Base-by-base conservation (phyloP, 2,329 filamentous ascomycete genomes). In the Colletotrichum ledebouriae region DNA sequence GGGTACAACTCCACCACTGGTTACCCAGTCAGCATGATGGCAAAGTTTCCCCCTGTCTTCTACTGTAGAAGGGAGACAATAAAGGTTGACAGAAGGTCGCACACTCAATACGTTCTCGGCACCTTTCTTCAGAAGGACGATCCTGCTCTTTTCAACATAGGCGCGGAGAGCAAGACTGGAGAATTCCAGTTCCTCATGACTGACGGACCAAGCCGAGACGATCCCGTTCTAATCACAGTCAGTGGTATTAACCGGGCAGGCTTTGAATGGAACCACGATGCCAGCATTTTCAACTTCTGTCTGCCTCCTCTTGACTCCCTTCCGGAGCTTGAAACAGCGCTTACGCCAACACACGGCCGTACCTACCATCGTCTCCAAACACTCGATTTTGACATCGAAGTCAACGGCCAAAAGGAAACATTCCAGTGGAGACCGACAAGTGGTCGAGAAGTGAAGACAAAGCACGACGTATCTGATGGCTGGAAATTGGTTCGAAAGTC, bases 351-450 rank as follows among this genome's bases (percentile, higher is more conserved):
- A 46, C 12, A 46, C n/a, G 17, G n/a, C 12, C 42, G 7, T 11
- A 46, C n/a, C 3, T 12, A 46, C 12, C 49, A 29, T n/a, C 29
- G 4, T 13, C n/a, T n/a, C 37, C 33, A 1, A 4, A n/a, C 1
- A 17, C 22, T 55, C 17, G 10, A 13, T 12, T 59, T 59, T 44
- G 15, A 39, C 3, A 39, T 59, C 29, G 22, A 37, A 17, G 25
- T 59, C 33, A 29, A 59, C 13, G 29, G 33, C 10, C 25, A 7
- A 10, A 50, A 13, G 12, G 57, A 39, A 17, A 49, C n/a, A n/a
- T 59, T 59, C 9, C n/a, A 50, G 20, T 59, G 57, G 57, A 59
- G 33, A 29, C 17, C 17, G 13, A 37, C 57, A 10, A 5, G 10
- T 6, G 33, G 20, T 7, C 13, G 15, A 20, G 44, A 59, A 17